A percentile compares a stretch with the other conserved stretches of the same genome.
These are phyloP conservation scores for Clausena lansium DNA, from an alignment of 345 rosid species.

Conservation along the genomic window DNA sequence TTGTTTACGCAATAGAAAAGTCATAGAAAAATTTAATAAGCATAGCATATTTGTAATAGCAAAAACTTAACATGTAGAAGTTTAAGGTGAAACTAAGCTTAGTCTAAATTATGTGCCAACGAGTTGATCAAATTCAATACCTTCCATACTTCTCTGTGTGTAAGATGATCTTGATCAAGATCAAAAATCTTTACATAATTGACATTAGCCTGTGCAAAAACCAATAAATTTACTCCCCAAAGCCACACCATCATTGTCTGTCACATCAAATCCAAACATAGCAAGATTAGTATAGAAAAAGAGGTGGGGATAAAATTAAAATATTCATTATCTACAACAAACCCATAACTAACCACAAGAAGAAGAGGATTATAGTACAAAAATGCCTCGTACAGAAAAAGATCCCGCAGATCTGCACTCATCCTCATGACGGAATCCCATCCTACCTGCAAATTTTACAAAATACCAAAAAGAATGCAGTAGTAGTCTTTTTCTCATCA, in stretches of 20 bases:
- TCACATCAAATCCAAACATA: constrained; percentile 24
- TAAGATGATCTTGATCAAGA: constrained; percentile 87
- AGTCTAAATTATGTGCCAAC: neutral
- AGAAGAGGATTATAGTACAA: constrained; percentile 97
- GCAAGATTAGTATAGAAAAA: constrained; percentile 5
- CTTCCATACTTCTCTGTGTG: constrained; percentile 94
- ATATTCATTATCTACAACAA: neutral
- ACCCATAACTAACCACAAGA: constrained; percentile 67
- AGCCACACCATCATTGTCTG: constrained; percentile 98
- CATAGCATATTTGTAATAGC: neutral
- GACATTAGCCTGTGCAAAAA: constrained; percentile 73
- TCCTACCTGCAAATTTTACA: constrained; percentile 60
- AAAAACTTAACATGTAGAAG: neutral
- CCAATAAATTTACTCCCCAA: constrained; percentile 95
- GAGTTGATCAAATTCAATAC: constrained; percentile 33
- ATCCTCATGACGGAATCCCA: constrained; percentile 96
- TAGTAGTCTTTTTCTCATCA: neutral
- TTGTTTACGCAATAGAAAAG: neutral
- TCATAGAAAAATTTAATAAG: neutral
- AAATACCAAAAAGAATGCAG: neutral
- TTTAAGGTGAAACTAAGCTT: neutral
- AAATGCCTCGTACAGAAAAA: constrained; percentile 89
- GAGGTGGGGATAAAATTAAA: neutral
- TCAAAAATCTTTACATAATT: constrained; percentile 74
- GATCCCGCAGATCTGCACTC: constrained; percentile 79